Conservation (phyloP, 1,284 basidiomycete genomes). For the Cerrena zonata region DNA sequence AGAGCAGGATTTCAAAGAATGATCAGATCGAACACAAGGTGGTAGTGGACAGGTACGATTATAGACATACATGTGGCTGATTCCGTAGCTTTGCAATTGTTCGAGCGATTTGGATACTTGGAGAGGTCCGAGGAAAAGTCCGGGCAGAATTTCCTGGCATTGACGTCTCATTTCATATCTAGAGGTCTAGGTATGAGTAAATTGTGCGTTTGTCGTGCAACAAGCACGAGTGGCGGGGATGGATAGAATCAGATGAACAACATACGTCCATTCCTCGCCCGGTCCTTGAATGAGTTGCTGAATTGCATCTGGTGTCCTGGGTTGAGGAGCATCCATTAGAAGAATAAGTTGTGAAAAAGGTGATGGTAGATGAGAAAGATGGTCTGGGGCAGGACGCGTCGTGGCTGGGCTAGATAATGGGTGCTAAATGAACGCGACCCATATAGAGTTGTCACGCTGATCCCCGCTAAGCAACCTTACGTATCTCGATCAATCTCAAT, state of each 20-base stretch:
- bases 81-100: conserved; percentile 54
- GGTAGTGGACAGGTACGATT: conserved; percentile 3
- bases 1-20: background rate
- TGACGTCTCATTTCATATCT: conserved; percentile 94
- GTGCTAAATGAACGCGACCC: too few species aligned
- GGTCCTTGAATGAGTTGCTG: conserved; percentile 67
- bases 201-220: conserved; percentile 5
- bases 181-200: background rate
- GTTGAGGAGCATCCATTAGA: too few species aligned
- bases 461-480: too few species aligned
- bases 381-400: too few species aligned
- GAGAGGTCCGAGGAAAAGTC: conserved; percentile 81
- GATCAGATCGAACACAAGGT: background rate
- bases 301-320: conserved; percentile 54
- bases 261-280: conserved; percentile 73
- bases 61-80: conserved; percentile 80
- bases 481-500: too few species aligned
- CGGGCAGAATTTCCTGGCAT: conserved; percentile 86
- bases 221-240: conserved; percentile 1
- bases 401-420: too few species aligned
- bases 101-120: conserved; percentile 78
- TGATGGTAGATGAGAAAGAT: too few species aligned
- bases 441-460: too few species aligned
- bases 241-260: too few species aligned
- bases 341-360: too few species aligned